Percentiles rank a stretch among this genome's conserved stretches.
phyloP scores from a whole-genome alignment of 805 yeast species.

The Huiozyma naganishii region DNA sequence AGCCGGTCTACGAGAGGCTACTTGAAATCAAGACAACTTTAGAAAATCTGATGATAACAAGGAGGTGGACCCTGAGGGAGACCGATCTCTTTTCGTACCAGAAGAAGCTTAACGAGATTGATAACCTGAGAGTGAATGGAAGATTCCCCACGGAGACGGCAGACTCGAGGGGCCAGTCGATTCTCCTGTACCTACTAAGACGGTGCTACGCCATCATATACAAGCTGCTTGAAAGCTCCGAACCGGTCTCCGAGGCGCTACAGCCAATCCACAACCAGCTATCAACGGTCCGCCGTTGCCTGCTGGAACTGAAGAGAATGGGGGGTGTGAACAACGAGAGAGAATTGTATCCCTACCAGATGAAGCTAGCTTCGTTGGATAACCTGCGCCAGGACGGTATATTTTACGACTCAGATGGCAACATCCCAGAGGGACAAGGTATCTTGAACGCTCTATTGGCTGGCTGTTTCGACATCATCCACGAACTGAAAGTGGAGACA shows the following conservation, averaged over 20 bases:
- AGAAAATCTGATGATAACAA: slow-evolving; percentile 76
- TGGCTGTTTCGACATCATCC: slow-evolving; percentile 88
- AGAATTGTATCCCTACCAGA: slow-evolving; percentile 90
- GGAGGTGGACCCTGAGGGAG: slow-evolving; percentile 96
- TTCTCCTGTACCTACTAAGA: slow-evolving; percentile 67
- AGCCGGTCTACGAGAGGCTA: slow-evolving; percentile 52
- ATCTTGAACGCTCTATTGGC: slow-evolving; percentile 82
- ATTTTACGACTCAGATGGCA: slow-evolving; percentile 67
- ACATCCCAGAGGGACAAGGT: slow-evolving; percentile 97
- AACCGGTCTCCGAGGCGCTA: slow-evolving; percentile 90
- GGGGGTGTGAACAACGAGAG: slow-evolving; percentile 84
- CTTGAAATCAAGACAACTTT: slow-evolving; percentile 58
- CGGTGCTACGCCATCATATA: slow-evolving; percentile 87
- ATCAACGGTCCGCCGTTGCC: slow-evolving; percentile 81
- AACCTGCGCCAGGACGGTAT: slow-evolving; percentile 83
- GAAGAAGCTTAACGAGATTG: slow-evolving; percentile 60
- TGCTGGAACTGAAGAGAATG: slow-evolving; percentile 80
- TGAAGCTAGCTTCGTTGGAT: slow-evolving; percentile 85
- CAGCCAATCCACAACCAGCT: slow-evolving; percentile 91
- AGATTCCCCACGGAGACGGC: slow-evolving; percentile 33
- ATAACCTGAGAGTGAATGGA: slow-evolving; percentile 57
- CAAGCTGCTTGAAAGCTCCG: slow-evolving; percentile 79
- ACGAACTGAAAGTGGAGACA: slow-evolving; percentile 79
- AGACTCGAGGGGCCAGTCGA: slow-evolving; percentile 45
- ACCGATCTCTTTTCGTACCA: slow-evolving; percentile 86